Percentiles rank a stretch among this genome's conserved stretches.
phyloP scores from a whole-genome alignment of 768 basidiomycete genomes.

The Auriscalpium vulgare region DNA sequence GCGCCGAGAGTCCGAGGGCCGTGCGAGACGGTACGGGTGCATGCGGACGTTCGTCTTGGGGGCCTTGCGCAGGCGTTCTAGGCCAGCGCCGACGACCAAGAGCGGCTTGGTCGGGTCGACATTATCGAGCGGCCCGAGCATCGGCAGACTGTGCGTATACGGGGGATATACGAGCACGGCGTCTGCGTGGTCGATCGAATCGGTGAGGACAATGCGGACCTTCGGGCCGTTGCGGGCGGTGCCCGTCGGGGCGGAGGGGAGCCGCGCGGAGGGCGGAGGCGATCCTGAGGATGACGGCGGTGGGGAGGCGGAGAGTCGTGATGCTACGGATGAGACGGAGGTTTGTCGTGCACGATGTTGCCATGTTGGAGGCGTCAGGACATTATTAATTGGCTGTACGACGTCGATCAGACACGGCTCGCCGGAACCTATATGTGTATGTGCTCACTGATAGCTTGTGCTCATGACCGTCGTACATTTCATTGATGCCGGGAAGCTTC shows the following conservation, averaged over 20 bases:
- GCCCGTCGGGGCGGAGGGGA: conserved; percentile 7
- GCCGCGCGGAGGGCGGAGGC: conserved; percentile 3
- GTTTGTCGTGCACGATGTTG: conserved; percentile 4
- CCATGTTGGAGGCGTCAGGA: not conserved
- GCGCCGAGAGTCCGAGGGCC: not conserved
- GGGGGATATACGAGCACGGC: conserved; percentile 42
- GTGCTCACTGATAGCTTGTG: not conserved
- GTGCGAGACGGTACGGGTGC: conserved; percentile 47
- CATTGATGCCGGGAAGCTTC: conserved; percentile 5
- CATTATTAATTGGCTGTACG: not conserved
- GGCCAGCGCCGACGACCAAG: conserved; percentile 42
- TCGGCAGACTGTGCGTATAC: conserved; percentile 9
- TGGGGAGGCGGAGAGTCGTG: not conserved
- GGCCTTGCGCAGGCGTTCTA: conserved; percentile 38
- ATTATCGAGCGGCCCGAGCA: conserved; percentile 10
- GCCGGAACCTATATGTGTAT: not conserved
- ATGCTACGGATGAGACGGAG: conserved; percentile 14
- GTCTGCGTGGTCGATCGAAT: conserved; percentile 39
- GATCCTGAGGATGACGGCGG: conserved; percentile 1
- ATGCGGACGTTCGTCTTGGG: conserved; percentile 39
- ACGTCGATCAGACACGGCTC: not conserved
- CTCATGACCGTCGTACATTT: not conserved
- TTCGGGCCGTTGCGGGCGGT: not conserved
- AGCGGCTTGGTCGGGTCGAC: conserved; percentile 22
- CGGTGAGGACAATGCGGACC: conserved; percentile 16